Evolutionary conservation across 768 basidiomycete species (phyloP), one percentile per base, ranked within the genome.

Genomic region (Clitopilus hobsonii): DNA sequence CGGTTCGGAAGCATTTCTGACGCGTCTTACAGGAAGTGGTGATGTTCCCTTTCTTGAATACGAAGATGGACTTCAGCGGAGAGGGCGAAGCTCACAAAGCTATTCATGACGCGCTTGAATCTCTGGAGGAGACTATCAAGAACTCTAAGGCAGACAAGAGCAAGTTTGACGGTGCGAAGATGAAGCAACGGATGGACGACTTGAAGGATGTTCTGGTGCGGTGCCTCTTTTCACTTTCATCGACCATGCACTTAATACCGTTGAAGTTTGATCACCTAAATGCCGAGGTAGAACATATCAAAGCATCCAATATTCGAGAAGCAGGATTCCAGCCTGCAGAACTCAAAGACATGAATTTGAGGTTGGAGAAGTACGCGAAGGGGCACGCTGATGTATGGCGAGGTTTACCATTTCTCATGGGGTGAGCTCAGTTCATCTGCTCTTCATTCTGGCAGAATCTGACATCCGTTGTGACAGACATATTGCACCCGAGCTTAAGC

Each of bases 1-100:
- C 27, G 7, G 13, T 20, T 16, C 41, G n/a, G 32, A 11, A 11
- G n/a, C 32, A 11, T 14, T 4, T 5, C 41, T 45, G 32, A 36
- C 4, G 13, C 13, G 6, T 29, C 6, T 13, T 25, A 26, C 28
- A 56, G 58, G 74, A 74, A 60, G 61, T 53, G 5, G 55, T 68
- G 0, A 63, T 75, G 7, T 75, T 77, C 54, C 73, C 69, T 10
- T 67, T 70, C 50, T 60, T 75, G 25, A 66, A 63, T 41, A 53
- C 56, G 41, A 73, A 69, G 52, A 66, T 77, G 59, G 72, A 75
- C 56, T 69, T 75, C 38, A 70, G 70, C 0, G 56, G 52, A 16
- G 75, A 75, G 57, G 55, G 59, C 2, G 68, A 69, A 27, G 68
- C 72, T 52, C 75, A 76, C 60, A 65, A 69, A 48, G 51, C 54